These are phyloP conservation scores for Penicillium steckii DNA, from an alignment of 495 filamentous ascomycete species.

Conservation along the genomic window DNA sequence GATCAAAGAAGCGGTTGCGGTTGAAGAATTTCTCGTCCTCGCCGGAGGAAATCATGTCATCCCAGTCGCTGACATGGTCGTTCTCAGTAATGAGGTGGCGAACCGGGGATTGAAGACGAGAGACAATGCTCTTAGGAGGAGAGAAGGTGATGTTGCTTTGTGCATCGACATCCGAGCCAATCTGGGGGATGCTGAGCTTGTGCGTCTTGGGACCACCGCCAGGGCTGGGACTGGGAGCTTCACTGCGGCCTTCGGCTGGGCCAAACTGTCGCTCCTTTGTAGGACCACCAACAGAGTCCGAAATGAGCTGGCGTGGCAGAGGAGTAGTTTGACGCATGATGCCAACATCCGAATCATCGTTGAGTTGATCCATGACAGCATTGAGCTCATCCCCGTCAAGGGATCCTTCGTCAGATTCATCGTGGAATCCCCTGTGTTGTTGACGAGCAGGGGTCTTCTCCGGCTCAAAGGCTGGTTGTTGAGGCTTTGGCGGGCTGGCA, in stretches of 20 bases:
- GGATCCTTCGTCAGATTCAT: conserved; percentile 33
- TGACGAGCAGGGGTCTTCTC: conserved; percentile 9
- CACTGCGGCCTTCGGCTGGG: conserved; percentile 58
- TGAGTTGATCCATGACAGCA: conserved; percentile 79
- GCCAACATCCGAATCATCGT: conserved; percentile 66
- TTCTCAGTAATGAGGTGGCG: conserved; percentile 66
- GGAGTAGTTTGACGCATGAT: conserved; percentile 60
- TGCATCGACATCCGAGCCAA: conserved; percentile 39
- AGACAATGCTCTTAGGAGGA: conserved; percentile 37
- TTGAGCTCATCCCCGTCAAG: conserved; percentile 79
- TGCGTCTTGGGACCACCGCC: conserved; percentile 52
- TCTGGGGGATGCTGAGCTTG: conserved; percentile 44
- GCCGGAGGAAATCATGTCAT: conserved; percentile 75
- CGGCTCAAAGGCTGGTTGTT: conserved; percentile 5
- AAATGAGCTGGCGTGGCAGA: conserved; percentile 13
- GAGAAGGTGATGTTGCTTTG: conserved; percentile 39
- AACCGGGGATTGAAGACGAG: conserved; percentile 53
- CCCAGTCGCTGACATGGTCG: conserved; percentile 83
- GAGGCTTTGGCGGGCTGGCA: conserved; percentile 24
- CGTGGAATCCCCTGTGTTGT: conserved; percentile 10
- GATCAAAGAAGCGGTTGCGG: conserved; percentile 79
- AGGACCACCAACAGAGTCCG: conserved; percentile 40
- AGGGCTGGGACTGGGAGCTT: conserved; percentile 75
- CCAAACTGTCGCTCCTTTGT: conserved; percentile 57
- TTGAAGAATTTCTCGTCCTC: conserved; percentile 78